Percentiles rank a stretch among this genome's conserved stretches.
Conservation (phyloP, 164 flowering plant genomes). For the Hamamelis virginiana region DNA sequence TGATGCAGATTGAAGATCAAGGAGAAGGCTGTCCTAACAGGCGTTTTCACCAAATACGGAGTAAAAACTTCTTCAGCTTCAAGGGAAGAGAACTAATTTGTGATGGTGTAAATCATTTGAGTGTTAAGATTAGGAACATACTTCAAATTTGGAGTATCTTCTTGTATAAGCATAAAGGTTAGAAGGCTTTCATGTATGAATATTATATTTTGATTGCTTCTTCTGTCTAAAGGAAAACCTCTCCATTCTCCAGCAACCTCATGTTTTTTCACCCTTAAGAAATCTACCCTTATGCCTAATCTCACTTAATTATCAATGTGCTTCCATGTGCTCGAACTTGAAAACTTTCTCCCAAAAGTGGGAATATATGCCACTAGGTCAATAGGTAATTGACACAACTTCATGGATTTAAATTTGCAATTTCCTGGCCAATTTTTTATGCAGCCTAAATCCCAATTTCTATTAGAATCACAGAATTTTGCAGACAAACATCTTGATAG, state of each 20-base stretch:
- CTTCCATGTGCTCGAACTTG: too few relatives aligned
- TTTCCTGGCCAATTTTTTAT: neutral
- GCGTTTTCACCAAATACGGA: conserved; percentile 58
- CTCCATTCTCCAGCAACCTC: too few relatives aligned
- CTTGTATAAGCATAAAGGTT: neutral
- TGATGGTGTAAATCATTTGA: neutral
- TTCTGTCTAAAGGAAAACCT: neutral
- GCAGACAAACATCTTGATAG: too few relatives aligned
- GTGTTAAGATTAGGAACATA: neutral
- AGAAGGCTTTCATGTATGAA: neutral
- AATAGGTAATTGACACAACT: too few relatives aligned
- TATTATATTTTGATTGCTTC: neutral
- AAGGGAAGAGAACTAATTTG: conserved; percentile 24
- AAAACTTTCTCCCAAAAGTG: too few relatives aligned
- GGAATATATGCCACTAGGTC: too few relatives aligned
- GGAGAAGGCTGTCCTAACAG: conserved; percentile 65
- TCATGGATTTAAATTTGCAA: neutral
- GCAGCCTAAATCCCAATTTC: neutral
- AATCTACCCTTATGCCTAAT: too few relatives aligned
- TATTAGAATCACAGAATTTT: too few relatives aligned
- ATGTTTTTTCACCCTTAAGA: too few relatives aligned
- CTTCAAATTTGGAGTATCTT: neutral
- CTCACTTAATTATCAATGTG: too few relatives aligned
- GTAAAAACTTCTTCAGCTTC: conserved; percentile 21
- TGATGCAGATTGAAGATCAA: conserved; percentile 59